Percentiles rank a stretch among this genome's conserved stretches.
phyloP scores from a whole-genome alignment of 2,329 filamentous ascomycete genomes.

The Orbilia brochopaga region DNA sequence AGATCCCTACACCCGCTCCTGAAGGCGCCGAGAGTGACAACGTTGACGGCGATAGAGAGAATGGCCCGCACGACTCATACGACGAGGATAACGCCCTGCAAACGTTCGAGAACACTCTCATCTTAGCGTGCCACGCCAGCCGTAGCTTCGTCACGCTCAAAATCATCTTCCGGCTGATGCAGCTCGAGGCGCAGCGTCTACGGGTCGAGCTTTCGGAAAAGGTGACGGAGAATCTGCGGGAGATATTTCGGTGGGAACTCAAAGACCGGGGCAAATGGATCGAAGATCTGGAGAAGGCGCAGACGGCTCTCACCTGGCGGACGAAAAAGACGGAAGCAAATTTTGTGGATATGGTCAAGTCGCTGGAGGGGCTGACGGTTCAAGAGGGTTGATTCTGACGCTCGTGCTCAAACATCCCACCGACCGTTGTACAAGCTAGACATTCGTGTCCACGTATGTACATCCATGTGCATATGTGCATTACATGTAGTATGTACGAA shows the following conservation, averaged over 20 bases:
- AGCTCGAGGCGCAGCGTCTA: constrained; percentile 39
- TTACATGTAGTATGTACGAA: too few relatives aligned
- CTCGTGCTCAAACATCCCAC: background rate
- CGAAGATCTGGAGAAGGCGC: constrained; percentile 37
- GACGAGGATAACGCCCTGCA: constrained; percentile 32
- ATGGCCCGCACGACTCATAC: constrained; percentile 22
- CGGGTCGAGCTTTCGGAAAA: constrained; percentile 17
- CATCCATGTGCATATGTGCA: too few relatives aligned
- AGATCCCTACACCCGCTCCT: constrained; percentile 22
- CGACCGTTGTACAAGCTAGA: too few relatives aligned
- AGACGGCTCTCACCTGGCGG: constrained; percentile 29
- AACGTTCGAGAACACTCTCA: constrained; percentile 42
- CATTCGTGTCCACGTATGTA: too few relatives aligned
- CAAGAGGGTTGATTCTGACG: constrained; percentile 9
- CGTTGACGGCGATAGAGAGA: background rate
- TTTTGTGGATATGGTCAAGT: constrained; percentile 45
- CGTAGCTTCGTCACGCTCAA: constrained; percentile 39
- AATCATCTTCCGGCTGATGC: constrained; percentile 34
- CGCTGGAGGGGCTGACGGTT: constrained; percentile 26
- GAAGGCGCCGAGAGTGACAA: constrained; percentile 14
- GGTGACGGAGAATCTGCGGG: constrained; percentile 13
- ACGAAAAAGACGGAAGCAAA: constrained; percentile 45
- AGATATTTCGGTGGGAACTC: constrained; percentile 38
- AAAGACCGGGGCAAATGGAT: constrained; percentile 41
- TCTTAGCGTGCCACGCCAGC: constrained; percentile 32